These are phyloP conservation scores for Aspergillus floridensis DNA, from an alignment of 2,329 filamentous ascomycete species.

Conservation along the genomic window DNA sequence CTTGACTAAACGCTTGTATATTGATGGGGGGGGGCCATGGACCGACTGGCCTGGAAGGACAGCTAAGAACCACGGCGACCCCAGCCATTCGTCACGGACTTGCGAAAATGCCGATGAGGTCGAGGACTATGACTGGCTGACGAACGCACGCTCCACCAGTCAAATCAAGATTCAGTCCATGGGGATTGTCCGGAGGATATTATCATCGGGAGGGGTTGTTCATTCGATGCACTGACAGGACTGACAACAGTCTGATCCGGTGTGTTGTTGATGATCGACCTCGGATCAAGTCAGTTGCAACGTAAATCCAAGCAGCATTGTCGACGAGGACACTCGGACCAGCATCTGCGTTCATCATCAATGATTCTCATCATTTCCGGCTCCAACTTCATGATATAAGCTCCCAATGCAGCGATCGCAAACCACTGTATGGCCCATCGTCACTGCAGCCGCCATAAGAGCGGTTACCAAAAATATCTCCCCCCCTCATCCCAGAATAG, in stretches of 20 bases:
- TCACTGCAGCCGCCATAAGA: background rate
- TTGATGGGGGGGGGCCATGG: background rate
- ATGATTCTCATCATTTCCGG: background rate
- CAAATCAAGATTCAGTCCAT: background rate
- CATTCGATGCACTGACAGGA: background rate
- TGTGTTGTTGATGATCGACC: background rate
- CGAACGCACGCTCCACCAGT: background rate
- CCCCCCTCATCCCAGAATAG: background rate
- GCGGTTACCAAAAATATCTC: slow-evolving; percentile 2
- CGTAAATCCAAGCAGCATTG: background rate
- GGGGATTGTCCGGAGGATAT: background rate
- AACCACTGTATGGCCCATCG: background rate
- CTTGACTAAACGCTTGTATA: background rate
- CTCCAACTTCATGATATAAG: background rate
- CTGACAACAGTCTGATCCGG: background rate
- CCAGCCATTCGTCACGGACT: background rate
- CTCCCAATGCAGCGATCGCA: background rate
- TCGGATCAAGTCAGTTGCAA: background rate
- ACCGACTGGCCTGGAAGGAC: background rate
- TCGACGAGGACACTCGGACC: background rate
- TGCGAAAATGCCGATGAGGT: background rate
- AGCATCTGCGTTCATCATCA: background rate
- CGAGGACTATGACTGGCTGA: background rate
- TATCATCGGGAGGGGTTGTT: background rate
- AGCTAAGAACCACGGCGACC: background rate